These are phyloP conservation scores for Volvox africanus DNA, from an alignment of 139 green algal species.

Conservation along the genomic window DNA sequence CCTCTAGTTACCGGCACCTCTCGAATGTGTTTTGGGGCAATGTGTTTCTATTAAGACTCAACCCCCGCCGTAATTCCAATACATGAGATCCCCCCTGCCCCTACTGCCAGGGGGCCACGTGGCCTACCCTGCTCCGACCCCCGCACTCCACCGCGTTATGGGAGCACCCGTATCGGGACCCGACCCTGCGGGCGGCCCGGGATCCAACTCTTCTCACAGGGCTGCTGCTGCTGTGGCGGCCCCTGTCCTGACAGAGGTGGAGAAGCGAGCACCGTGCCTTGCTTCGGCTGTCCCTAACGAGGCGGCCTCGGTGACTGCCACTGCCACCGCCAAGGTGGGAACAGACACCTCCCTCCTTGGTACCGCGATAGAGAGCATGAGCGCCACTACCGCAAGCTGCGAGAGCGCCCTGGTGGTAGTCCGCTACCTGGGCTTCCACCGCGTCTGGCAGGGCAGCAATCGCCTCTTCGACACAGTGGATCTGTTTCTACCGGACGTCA, in stretches of 20 bases:
- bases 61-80: too few relatives aligned
- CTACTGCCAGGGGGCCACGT: slow-evolving; percentile 35
- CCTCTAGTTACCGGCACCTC: too few relatives aligned
- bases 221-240: not conserved
- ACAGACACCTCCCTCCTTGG: not conserved
- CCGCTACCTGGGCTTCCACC: slow-evolving; percentile 84
- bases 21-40: too few relatives aligned
- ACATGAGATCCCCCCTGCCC: not conserved
- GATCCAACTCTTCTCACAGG: not conserved
- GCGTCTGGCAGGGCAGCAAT: slow-evolving; percentile 79
- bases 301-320: not conserved
- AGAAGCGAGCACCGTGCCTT: not conserved
- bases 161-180: too few relatives aligned
- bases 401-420: slow-evolving; percentile 74
- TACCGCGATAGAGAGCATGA: not conserved
- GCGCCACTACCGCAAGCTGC: slow-evolving; percentile 47
- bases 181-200: too few relatives aligned
- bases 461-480: slow-evolving; percentile 91
- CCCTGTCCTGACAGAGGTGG: too few relatives aligned
- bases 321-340: not conserved
- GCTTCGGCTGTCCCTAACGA: not conserved
- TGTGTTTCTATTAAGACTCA: too few relatives aligned
- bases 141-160: not conserved
- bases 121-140: slow-evolving; percentile 49
- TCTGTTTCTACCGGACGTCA: slow-evolving; percentile 89